These are phyloP conservation scores for Chlamydomonas eustigma DNA, from an alignment of 139 green algal genomes.

Conservation along the genomic window DNA sequence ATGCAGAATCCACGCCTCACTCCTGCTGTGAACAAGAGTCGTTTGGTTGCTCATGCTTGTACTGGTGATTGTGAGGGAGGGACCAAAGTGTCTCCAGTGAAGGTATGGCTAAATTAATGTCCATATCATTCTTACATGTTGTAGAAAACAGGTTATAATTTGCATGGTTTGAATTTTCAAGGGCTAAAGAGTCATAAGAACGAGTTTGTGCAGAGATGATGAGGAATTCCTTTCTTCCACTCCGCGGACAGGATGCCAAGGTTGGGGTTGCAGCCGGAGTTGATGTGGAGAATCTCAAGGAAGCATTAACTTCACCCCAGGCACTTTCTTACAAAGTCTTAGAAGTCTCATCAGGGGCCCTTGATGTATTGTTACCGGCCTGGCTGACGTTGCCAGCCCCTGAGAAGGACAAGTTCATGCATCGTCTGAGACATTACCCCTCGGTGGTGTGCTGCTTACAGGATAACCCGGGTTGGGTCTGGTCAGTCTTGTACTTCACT, in stretches of 20 bases:
- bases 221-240: neutral
- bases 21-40: slow-evolving; percentile 10
- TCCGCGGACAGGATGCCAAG: neutral
- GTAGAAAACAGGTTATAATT: too few species aligned
- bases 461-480: slow-evolving; percentile 32
- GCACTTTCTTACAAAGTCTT: neutral
- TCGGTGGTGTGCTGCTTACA: slow-evolving; percentile 79
- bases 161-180: too few species aligned
- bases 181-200: too few species aligned
- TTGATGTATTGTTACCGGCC: neutral
- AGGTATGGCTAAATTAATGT: neutral
- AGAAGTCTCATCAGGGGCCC: neutral
- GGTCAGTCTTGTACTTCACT: too few species aligned
- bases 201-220: too few species aligned
- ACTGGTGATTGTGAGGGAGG: neutral
- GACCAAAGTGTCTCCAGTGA: neutral
- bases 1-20: slow-evolving; percentile 37
- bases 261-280: neutral
- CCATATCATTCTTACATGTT: too few species aligned
- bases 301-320: neutral
- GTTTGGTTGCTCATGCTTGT: slow-evolving; percentile 32
- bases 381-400: neutral
- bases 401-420: slow-evolving; percentile 40
- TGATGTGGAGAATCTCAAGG: neutral
- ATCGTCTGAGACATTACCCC: slow-evolving; percentile 46